Evolutionary conservation across 2,329 filamentous ascomycete species (phyloP).

Genomic region (Aspergillus versicolor): DNA sequence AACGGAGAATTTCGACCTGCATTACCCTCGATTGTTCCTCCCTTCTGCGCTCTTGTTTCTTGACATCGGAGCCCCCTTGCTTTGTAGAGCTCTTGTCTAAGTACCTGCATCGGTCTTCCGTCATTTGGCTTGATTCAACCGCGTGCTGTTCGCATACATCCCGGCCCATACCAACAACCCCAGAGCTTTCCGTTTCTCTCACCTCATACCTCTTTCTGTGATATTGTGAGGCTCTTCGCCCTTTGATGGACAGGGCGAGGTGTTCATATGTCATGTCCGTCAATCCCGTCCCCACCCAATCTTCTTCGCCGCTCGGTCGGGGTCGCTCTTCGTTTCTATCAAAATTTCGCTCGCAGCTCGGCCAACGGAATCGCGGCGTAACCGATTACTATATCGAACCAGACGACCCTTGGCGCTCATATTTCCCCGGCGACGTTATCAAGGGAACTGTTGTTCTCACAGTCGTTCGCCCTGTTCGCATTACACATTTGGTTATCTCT

Average conservation of each 20-base stretch:
- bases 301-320: constrained; percentile 38
- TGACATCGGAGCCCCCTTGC: constrained; percentile 13
- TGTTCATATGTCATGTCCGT: constrained; percentile 42
- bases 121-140: constrained; percentile 8
- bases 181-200: neutral
- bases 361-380: constrained; percentile 54
- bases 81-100: constrained; percentile 5
- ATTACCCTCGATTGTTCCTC: constrained; percentile 11
- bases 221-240: constrained; percentile 15
- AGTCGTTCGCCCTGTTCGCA: constrained; percentile 59
- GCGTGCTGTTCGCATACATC: neutral
- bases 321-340: constrained; percentile 49
- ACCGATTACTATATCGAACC: constrained; percentile 62
- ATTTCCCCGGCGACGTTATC: constrained; percentile 62
- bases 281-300: constrained; percentile 32
- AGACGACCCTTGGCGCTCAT: constrained; percentile 63
- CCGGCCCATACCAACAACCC: too few relatives aligned
- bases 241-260: constrained; percentile 36
- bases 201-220: neutral
- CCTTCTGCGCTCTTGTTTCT: constrained; percentile 7
- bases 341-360: constrained; percentile 57
- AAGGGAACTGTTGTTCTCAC: constrained; percentile 61
- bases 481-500: constrained; percentile 64
- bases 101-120: neutral
- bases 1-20: constrained; percentile 20